phyloP scores from a whole-genome alignment of 768 basidiomycete genomes.

The Serendipita sp. region DNA sequence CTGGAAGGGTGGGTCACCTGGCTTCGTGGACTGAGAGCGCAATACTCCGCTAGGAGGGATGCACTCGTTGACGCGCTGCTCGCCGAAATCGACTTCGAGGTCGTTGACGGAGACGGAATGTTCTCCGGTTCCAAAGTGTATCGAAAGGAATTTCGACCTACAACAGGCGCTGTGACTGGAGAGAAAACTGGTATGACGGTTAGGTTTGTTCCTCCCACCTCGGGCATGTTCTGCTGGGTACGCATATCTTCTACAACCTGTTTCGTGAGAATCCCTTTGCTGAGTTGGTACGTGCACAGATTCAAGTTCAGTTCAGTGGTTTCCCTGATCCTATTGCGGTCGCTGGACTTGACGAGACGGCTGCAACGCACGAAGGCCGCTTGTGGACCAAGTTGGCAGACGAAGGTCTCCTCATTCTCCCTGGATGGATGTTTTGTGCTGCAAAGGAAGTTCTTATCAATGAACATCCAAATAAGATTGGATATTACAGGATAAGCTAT shows the following conservation, averaged over 20 bases:
- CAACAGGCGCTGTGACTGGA: constrained; percentile 18
- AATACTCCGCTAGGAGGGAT: constrained; percentile 45
- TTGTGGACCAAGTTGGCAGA: constrained; percentile 47
- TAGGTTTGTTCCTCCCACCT: constrained; percentile 55
- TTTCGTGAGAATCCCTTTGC: background rate
- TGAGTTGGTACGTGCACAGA: constrained; percentile 20
- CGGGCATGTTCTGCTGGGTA: constrained; percentile 78
- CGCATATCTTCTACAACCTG: constrained; percentile 10
- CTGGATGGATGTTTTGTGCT: constrained; percentile 33
- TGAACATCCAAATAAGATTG: constrained; percentile 17
- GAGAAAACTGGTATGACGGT: constrained; percentile 28
- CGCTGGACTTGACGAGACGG: constrained; percentile 22
- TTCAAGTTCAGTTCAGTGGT: constrained; percentile 44
- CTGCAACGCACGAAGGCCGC: constrained; percentile 32
- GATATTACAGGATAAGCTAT: constrained; percentile 44
- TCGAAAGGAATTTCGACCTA: constrained; percentile 26
- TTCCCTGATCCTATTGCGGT: constrained; percentile 29
- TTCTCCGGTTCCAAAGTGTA: constrained; percentile 24
- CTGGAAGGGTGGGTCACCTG: constrained; percentile 60
- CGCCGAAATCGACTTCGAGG: constrained; percentile 37
- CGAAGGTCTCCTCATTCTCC: constrained; percentile 44
- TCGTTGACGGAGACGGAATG: constrained; percentile 13
- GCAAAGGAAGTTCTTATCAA: constrained; percentile 13
- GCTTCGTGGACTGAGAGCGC: constrained; percentile 46
- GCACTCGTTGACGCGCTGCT: constrained; percentile 46